Evolutionary conservation across 1,284 basidiomycete species (phyloP).

Genomic region (Cutaneotrichosporon sp.): DNA sequence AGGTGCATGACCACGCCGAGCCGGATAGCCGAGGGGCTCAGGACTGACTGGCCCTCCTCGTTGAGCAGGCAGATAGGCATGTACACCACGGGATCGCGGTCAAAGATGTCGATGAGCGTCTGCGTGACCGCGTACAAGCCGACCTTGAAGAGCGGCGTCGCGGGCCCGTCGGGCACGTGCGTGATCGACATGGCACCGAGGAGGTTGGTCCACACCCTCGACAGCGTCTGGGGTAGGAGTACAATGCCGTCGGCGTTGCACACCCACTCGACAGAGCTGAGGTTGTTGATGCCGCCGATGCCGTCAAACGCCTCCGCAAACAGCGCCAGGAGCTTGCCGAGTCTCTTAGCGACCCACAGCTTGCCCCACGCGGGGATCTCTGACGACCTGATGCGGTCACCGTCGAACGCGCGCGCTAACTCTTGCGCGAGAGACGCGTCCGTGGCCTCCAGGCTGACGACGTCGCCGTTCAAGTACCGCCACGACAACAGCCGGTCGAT

Average conservation of each 20-base stretch:
- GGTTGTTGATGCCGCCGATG: conserved; percentile 34
- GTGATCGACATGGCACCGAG: conserved; percentile 30
- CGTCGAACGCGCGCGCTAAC: conserved; percentile 4
- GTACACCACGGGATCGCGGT: conserved; percentile 38
- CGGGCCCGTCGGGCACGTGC: conserved; percentile 15
- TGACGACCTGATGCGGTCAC: conserved; percentile 27
- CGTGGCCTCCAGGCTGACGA: conserved; percentile 29
- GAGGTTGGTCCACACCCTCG: conserved; percentile 42
- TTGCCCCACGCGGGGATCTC: conserved; percentile 46
- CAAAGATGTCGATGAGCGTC: conserved; percentile 32
- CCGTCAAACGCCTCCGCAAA: conserved; percentile 39
- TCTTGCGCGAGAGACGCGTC: background rate
- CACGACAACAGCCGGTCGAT: conserved; percentile 36
- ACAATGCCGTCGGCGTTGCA: conserved; percentile 20
- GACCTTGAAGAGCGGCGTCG: conserved; percentile 26
- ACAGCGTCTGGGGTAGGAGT: conserved; percentile 33
- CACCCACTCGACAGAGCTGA: conserved; percentile 30
- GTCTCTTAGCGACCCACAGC: conserved; percentile 38
- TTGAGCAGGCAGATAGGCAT: conserved; percentile 35
- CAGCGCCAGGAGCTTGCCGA: conserved; percentile 37
- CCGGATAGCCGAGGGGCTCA: conserved; percentile 21
- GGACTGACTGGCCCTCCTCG: conserved; percentile 22
- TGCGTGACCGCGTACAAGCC: conserved; percentile 31
- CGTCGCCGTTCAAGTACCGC: conserved; percentile 35
- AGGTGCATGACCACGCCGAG: conserved; percentile 33